Conservation (phyloP, 192 early-diverging fungal genomes). For the Linnemannia zychae region DNA sequence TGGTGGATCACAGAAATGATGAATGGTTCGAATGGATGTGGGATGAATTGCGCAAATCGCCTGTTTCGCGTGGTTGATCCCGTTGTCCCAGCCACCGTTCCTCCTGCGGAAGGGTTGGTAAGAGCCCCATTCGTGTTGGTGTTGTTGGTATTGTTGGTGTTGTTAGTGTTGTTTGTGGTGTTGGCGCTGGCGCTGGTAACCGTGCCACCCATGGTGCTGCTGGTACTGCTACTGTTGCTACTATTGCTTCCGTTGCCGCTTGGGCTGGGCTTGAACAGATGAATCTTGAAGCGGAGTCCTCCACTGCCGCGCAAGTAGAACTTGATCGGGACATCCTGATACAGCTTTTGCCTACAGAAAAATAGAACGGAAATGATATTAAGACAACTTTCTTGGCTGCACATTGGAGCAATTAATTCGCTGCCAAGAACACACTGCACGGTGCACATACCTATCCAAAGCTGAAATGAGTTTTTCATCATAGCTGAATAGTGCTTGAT, state of each 20-base stretch:
- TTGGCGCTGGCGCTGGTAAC: neutral
- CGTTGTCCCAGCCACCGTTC: neutral
- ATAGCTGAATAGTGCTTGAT: constrained; percentile 73
- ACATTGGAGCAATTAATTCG: neutral
- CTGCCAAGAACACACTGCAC: neutral
- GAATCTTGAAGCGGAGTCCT: constrained; percentile 70
- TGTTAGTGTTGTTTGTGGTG: constrained; percentile 11
- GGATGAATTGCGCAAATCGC: constrained; percentile 68
- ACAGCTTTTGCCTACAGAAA: constrained; percentile 61
- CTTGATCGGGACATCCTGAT: constrained; percentile 69
- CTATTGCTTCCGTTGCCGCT: neutral
- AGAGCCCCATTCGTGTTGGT: constrained; percentile 3
- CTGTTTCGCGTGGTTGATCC: constrained; percentile 43
- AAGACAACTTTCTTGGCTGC: neutral
- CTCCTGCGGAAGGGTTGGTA: neutral
- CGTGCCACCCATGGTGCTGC: neutral
- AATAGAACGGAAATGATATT: neutral
- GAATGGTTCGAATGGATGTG: constrained; percentile 81
- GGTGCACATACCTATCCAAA: constrained; percentile 67
- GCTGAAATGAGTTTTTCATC: constrained; percentile 76
- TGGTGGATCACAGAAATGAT: constrained; percentile 70
- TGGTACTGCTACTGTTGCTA: constrained; percentile 13
- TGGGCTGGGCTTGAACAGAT: constrained; percentile 32
- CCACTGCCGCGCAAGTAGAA: constrained; percentile 73
- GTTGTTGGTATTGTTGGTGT: constrained; percentile 11